These are phyloP conservation scores for Fibroporia radiculosa DNA, from an alignment of 768 basidiomycete species.

Conservation along the genomic window DNA sequence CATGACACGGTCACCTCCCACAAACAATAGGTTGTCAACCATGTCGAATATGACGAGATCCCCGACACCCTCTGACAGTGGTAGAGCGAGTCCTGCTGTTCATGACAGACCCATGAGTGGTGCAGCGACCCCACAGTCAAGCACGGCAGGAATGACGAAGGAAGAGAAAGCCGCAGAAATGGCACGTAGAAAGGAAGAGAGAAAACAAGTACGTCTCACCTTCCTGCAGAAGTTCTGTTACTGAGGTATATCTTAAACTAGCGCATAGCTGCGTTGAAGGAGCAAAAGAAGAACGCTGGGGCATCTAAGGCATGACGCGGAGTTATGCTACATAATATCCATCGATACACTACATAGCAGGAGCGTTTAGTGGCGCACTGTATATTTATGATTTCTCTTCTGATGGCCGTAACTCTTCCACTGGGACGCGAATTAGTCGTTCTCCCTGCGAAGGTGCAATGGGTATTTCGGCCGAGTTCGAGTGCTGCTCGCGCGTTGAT, in stretches of 20 bases:
- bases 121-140: constrained; percentile 19
- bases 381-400: constrained; percentile 9
- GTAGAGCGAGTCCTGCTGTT: constrained; percentile 8
- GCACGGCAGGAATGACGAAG: constrained; percentile 55
- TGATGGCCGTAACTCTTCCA: constrained; percentile 50
- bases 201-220: constrained; percentile 60
- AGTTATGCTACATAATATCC: constrained; percentile 1
- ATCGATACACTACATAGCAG: not conserved
- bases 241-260: constrained; percentile 16
- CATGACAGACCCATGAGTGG: constrained; percentile 12
- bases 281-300: constrained; percentile 57
- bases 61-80: constrained; percentile 16
- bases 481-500: constrained; percentile 34
- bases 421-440: constrained; percentile 64
- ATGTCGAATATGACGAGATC: constrained; percentile 7
- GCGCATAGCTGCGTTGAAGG: constrained; percentile 77
- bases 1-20: not conserved
- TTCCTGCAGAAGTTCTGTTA: not conserved
- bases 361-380: not conserved
- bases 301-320: constrained; percentile 19
- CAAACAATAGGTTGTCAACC: not conserved
- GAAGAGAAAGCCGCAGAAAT: constrained; percentile 95
- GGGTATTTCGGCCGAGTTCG: constrained; percentile 20
- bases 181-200: constrained; percentile 84
- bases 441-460: constrained; percentile 34